Conservation (phyloP, 768 basidiomycete species). For the Pisolithus marmoratus region DNA sequence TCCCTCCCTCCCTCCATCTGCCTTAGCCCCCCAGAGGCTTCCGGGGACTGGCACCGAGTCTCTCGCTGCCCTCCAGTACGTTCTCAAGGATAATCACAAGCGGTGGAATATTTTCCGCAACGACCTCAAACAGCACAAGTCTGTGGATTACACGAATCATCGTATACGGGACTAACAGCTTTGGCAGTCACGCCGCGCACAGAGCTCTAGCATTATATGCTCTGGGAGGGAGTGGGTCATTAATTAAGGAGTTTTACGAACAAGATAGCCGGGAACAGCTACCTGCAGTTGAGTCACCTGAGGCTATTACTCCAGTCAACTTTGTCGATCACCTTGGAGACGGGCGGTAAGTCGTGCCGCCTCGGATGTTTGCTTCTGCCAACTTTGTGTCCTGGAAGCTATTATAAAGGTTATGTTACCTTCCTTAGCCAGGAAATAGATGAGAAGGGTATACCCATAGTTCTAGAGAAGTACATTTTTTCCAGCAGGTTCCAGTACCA, state of each 20-base stretch:
- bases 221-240: conserved; percentile 16
- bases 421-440: too few species aligned
- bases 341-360: conserved; percentile 15
- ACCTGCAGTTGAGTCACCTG: conserved; percentile 18
- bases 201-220: too few species aligned
- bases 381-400: conserved; percentile 9
- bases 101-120: conserved; percentile 47
- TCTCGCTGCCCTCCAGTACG: conserved; percentile 20
- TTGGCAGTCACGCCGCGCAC: conserved; percentile 20
- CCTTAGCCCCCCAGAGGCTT: conserved; percentile 1
- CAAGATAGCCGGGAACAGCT: conserved; percentile 17
- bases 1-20: conserved; percentile 2
- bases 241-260: conserved; percentile 22
- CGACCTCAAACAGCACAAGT: conserved; percentile 47
- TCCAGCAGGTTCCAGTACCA: conserved; percentile 22
- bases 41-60: conserved; percentile 21
- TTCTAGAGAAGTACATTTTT: conserved; percentile 26
- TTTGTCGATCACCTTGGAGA: conserved; percentile 21
- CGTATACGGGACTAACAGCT: neutral
- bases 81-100: conserved; percentile 45
- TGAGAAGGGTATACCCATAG: conserved; percentile 9
- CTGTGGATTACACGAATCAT: conserved; percentile 9
- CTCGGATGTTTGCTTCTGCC: neutral
- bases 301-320: conserved; percentile 16
- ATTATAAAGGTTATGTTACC: conserved; percentile 18